Evolutionary conservation across 208 protist genomes (phyloP).

Genomic region (Leishmania lainsoni): DNA sequence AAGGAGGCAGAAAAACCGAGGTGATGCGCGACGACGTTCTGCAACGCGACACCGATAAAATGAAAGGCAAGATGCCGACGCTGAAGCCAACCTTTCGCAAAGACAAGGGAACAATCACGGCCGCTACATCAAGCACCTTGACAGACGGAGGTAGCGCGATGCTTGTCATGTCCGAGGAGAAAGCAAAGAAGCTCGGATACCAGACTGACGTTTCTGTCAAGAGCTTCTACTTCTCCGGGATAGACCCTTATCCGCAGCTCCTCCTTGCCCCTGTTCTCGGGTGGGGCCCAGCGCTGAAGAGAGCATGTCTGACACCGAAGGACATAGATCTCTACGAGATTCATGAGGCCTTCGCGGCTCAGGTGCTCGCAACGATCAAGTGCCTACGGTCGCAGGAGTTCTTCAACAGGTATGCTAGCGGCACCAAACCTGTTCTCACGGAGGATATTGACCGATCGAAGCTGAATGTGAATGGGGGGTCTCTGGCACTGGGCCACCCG

Average conservation of each 20-base stretch:
- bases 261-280: conserved; percentile 83
- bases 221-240: conserved; percentile 73
- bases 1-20: conserved; percentile 44
- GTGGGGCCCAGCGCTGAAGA: conserved; percentile 69
- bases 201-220: conserved; percentile 68
- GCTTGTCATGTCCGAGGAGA: conserved; percentile 87
- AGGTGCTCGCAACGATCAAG: conserved; percentile 84
- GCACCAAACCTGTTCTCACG: conserved; percentile 37
- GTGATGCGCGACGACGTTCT: conserved; percentile 73
- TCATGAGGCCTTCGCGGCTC: conserved; percentile 90
- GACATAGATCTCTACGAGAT: conserved; percentile 91
- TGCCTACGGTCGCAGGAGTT: conserved; percentile 73
- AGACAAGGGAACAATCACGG: conserved; percentile 77
- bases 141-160: conserved; percentile 86
- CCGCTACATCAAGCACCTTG: conserved; percentile 73
- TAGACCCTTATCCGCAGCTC: conserved; percentile 89
- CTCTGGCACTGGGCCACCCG: conserved; percentile 84
- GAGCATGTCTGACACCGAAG: conserved; percentile 67
- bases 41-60: conserved; percentile 55
- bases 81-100: conserved; percentile 83
- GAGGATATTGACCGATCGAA: conserved; percentile 71
- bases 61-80: conserved; percentile 64
- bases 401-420: conserved; percentile 53
- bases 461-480: conserved; percentile 81
- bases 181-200: conserved; percentile 77